phyloP scores from a whole-genome alignment of 495 filamentous ascomycete species.

The Annulohypoxylon nitens region DNA sequence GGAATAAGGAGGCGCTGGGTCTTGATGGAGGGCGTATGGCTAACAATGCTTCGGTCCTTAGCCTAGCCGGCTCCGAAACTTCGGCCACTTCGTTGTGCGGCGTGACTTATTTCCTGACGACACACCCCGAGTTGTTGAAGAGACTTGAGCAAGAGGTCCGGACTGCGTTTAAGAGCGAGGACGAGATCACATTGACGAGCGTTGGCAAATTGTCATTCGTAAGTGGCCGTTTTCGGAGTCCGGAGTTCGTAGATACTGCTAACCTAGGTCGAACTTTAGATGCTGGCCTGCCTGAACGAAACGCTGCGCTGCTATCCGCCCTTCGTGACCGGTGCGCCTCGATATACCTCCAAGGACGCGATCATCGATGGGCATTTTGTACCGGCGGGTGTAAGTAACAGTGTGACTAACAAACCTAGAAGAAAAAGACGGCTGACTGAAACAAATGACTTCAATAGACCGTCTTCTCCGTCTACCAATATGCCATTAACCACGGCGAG shows the following conservation, averaged over 20 bases:
- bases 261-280: neutral
- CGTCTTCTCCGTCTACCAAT: constrained; percentile 57
- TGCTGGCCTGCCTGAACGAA: constrained; percentile 69
- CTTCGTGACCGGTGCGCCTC: constrained; percentile 60
- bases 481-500: constrained; percentile 57
- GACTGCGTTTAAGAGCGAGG: constrained; percentile 58
- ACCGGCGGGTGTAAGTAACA: constrained; percentile 28
- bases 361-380: constrained; percentile 63
- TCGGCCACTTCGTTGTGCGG: constrained; percentile 68
- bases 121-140: constrained; percentile 56
- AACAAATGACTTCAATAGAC: neutral
- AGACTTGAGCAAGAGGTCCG: constrained; percentile 66
- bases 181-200: constrained; percentile 62
- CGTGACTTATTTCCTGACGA: constrained; percentile 65
- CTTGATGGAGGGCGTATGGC: neutral
- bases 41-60: constrained; percentile 45
- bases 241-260: constrained; percentile 53
- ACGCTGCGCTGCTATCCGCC: constrained; percentile 71
- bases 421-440: too few species aligned
- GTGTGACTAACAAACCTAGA: too few species aligned
- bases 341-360: constrained; percentile 60
- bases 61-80: constrained; percentile 70
- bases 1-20: neutral
- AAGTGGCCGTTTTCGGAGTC: constrained; percentile 35
- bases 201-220: neutral